These are phyloP conservation scores for Serendipita sp. DNA, from an alignment of 768 basidiomycete genomes.

Conservation along the genomic window DNA sequence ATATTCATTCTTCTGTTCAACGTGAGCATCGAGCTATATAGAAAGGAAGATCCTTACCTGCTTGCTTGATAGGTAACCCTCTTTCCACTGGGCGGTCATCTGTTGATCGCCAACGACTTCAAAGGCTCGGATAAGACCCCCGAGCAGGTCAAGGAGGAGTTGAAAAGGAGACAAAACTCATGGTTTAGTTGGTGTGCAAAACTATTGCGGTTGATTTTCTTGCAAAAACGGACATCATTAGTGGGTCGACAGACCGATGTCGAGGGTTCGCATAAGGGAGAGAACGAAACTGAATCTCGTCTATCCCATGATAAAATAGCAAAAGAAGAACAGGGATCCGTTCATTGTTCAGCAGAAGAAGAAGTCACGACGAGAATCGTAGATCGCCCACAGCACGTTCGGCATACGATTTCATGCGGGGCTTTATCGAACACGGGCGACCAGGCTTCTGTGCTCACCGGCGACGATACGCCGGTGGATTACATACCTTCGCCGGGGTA, in stretches of 20 bases:
- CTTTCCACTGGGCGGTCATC: slow-evolving; percentile 46
- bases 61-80: slow-evolving; percentile 36
- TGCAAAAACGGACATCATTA: no score
- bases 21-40: slow-evolving; percentile 29
- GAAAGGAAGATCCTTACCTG: not conserved
- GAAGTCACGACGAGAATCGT: not conserved
- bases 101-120: slow-evolving; percentile 45
- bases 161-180: slow-evolving; percentile 13
- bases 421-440: not conserved
- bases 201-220: not conserved
- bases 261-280: no score
- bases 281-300: not conserved
- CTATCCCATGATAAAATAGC: not conserved
- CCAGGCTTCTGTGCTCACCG: not conserved
- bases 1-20: slow-evolving; percentile 45
- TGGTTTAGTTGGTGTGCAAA: not conserved
- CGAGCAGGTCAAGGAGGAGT: slow-evolving; percentile 35
- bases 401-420: not conserved
- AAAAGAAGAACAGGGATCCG: not conserved
- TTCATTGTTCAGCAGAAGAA: not conserved
- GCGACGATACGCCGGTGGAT: not conserved
- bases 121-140: slow-evolving; percentile 44
- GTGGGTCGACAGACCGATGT: not conserved
- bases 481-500: not conserved
- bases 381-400: not conserved